phyloP scores from a whole-genome alignment of 78 protist species.

The Tieghemostelium lacteum region DNA sequence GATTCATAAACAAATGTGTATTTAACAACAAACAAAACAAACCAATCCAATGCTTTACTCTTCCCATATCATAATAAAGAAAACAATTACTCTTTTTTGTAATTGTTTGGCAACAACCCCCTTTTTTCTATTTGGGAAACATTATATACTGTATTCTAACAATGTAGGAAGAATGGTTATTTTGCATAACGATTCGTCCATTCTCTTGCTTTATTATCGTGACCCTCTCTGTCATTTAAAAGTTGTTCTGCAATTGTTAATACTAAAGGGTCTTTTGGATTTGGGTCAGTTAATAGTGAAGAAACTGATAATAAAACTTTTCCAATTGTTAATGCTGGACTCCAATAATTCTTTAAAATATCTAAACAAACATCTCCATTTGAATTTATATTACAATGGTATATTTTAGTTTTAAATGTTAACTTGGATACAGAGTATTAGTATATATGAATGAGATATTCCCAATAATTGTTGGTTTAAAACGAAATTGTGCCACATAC shows the following conservation, averaged over 20 bases:
- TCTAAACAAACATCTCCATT: constrained; percentile 96
- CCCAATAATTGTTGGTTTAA: neutral
- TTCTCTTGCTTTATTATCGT: constrained; percentile 82
- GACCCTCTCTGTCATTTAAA: constrained; percentile 30
- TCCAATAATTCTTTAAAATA: constrained; percentile 95
- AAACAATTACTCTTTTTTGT: too few species aligned
- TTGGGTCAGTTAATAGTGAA: constrained; percentile 77
- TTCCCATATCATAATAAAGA: too few species aligned
- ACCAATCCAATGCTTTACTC: too few species aligned
- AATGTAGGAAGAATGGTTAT: too few species aligned
- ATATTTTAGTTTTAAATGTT: constrained; percentile 91
- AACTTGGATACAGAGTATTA: constrained; percentile 22
- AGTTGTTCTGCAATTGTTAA: constrained; percentile 65
- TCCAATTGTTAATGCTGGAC: constrained; percentile 78
- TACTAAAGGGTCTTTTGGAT: constrained; percentile 83
- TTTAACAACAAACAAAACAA: too few species aligned
- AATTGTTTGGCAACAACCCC: too few species aligned
- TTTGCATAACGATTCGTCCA: constrained; percentile 78
- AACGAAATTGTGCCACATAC: too few species aligned
- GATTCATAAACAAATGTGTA: too few species aligned
- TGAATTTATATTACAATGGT: constrained; percentile 95
- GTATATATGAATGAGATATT: neutral
- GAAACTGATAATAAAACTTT: constrained; percentile 75
- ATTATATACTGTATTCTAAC: too few species aligned
- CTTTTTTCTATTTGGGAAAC: too few species aligned